Evolutionary conservation across 176 grass and related monocot genomes (phyloP), one percentile per base, ranked within the genome.

Genomic region (Bothriochloa decipiens): DNA sequence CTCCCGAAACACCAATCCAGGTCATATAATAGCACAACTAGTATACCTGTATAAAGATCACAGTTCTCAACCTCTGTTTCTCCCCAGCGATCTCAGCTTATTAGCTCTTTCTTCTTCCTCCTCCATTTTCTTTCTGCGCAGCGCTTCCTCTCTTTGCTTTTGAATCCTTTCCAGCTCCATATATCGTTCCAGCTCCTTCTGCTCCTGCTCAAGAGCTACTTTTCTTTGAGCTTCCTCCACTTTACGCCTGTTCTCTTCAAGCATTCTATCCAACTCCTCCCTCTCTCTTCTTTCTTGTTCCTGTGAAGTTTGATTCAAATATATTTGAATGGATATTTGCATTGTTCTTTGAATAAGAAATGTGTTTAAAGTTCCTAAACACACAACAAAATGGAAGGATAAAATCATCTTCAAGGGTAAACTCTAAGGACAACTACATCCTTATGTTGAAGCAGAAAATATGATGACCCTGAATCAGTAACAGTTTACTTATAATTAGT

Each of bases 181-280:
- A 88, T 93, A 90, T 50, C 89, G 87, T 70, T 98, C 96, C 76
- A 98, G 26, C 88, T 98, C 92, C 87, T 93, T 92, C 74, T 95
- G 82, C 36, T 98, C 80, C 55, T 89, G 91, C 74, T 93, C 91
- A 49, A 90, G 61, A 77, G 92, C 96, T 81, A 83, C 91, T 86
- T 88, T 95, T 81, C 79, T 93, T 84, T 98, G 96, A 37, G 96
- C 80, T 84, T 90, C 93, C 71, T 98, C 96, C 46, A 98, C 96
- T 86, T 92, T 98, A 29, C 83, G 81, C 39, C 60, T 84, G 69
- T 98, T 98, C 72, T 95, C 95, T 65, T 95, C 96, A 15, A 98
- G 87, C 92, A 98, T 98, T 85, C 78, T 98, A 53, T 98, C 92
- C 85, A 98, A 80, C 73, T 98, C 92, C 76, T 95, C 95, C 75